A percentile compares a stretch with the other conserved stretches of the same genome.
Conservation (phyloP, 2,329 filamentous ascomycete species). For the Talaromyces verruculosus region DNA sequence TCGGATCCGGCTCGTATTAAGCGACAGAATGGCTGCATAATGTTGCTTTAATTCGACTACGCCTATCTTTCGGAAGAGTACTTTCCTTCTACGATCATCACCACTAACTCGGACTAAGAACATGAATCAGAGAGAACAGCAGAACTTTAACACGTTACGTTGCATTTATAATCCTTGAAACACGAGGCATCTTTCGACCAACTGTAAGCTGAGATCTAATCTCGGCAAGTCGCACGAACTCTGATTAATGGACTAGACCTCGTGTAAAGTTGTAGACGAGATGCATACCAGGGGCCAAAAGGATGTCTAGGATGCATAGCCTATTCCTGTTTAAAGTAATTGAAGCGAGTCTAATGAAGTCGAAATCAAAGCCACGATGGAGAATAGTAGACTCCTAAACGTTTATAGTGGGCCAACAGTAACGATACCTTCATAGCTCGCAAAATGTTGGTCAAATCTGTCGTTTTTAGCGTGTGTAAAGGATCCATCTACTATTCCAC, state of each 20-base stretch:
- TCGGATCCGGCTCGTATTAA: background rate
- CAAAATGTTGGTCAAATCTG: background rate
- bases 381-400: background rate
- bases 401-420: background rate
- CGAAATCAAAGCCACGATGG: background rate
- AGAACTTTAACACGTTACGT: background rate
- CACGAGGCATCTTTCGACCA: background rate
- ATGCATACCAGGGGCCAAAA: background rate
- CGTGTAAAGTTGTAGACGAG: background rate
- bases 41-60: background rate
- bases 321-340: background rate
- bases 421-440: background rate
- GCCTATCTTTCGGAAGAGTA: background rate
- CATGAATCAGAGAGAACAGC: background rate
- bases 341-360: background rate
- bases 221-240: background rate
- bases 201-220: background rate
- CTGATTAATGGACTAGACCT: background rate
- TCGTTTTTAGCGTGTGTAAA: background rate
- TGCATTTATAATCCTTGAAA: conserved; percentile 1
- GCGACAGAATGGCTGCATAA: background rate
- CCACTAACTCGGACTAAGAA: background rate
- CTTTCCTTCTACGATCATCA: background rate
- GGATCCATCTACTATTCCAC: background rate
- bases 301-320: background rate